A percentile compares a stretch with the other conserved stretches of the same genome.
These are phyloP conservation scores for Lablab purpureus DNA, from an alignment of 306 rosid species.

Conservation along the genomic window DNA sequence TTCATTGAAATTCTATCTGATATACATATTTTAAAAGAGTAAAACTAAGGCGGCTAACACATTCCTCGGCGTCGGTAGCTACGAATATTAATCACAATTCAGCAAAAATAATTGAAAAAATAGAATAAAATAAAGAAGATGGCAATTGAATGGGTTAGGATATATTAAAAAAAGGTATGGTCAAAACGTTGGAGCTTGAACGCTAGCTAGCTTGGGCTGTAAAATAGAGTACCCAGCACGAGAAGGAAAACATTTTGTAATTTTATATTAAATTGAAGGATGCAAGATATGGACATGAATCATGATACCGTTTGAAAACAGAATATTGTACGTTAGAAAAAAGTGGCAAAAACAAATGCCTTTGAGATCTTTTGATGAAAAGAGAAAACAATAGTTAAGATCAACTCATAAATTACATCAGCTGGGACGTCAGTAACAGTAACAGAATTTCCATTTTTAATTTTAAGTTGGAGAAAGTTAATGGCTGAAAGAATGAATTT, in stretches of 20 bases:
- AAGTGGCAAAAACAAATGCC: no score
- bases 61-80: not conserved
- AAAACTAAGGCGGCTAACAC: not conserved
- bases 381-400: not conserved
- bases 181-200: not conserved
- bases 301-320: not conserved
- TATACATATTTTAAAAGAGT: not conserved
- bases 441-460: not conserved
- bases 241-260: not conserved
- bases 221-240: not conserved
- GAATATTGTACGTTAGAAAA: not conserved
- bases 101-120: not conserved
- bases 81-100: not conserved
- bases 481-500: not conserved
- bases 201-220: not conserved
- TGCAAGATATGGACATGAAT: not conserved
- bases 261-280: not conserved
- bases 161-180: not conserved
- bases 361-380: not conserved
- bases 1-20: not conserved
- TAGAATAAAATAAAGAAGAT: not conserved
- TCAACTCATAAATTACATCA: not conserved
- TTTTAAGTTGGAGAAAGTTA: not conserved
- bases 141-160: not conserved
- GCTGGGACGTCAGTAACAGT: not conserved